Evolutionary conservation across 202 grass and related monocot species (phyloP).

Genomic region (Cymbopogon flexuosus): DNA sequence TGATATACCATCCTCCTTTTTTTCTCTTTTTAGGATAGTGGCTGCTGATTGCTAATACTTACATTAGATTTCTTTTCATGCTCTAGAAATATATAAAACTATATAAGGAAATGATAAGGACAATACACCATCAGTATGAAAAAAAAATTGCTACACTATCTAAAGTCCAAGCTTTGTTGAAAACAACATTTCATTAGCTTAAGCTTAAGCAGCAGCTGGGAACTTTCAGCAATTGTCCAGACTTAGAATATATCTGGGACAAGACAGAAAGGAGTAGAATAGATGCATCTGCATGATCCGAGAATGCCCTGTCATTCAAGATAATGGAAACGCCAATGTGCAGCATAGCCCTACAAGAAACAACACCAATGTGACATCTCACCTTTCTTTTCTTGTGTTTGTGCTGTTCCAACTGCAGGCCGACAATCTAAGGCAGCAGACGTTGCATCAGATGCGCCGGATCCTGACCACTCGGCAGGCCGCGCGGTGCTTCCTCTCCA

Average conservation of each 20-base stretch:
- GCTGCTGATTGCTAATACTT: neutral
- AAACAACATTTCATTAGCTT: conserved; percentile 20
- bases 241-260: conserved; percentile 31
- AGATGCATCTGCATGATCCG: conserved; percentile 32
- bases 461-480: conserved; percentile 70
- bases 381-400: conserved; percentile 23
- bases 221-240: conserved; percentile 2
- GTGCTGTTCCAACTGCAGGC: conserved; percentile 47
- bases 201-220: conserved; percentile 15
- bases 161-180: conserved; percentile 1
- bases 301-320: conserved; percentile 33
- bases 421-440: conserved; percentile 88
- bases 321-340: neutral
- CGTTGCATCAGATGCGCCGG: conserved; percentile 72
- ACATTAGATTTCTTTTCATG: neutral
- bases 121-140: neutral
- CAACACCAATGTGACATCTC: conserved; percentile 31
- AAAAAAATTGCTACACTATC: neutral
- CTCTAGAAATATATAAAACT: neutral
- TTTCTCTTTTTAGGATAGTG: neutral
- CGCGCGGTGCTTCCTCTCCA: conserved; percentile 74
- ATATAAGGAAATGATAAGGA: conserved; percentile 1
- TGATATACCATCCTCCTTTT: neutral
- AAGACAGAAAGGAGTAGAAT: conserved; percentile 31
- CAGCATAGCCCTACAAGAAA: conserved; percentile 25